Evolutionary conservation across 345 rosid genomes (phyloP).

Genomic region (Gossypium raimondii): DNA sequence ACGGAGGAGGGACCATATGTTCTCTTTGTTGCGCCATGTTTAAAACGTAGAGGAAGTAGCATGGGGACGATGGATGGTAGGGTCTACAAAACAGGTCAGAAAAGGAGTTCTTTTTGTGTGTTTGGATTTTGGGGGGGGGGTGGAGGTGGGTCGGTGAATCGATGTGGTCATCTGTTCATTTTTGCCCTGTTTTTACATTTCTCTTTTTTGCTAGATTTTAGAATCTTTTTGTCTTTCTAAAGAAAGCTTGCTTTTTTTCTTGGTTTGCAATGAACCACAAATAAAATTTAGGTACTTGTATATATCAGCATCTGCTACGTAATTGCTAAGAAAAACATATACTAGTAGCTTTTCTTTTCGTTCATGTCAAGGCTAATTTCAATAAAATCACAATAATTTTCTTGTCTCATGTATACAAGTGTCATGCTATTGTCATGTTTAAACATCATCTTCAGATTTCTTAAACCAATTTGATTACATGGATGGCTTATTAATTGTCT

Average conservation of each 20-base stretch:
- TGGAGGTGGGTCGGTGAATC: neutral
- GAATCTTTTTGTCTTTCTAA: neutral
- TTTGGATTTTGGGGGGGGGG: neutral
- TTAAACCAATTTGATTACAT: neutral
- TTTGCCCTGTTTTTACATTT: neutral
- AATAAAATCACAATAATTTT: neutral
- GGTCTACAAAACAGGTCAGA: neutral
- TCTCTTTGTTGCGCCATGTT: constrained; percentile 8
- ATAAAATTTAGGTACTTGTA: neutral
- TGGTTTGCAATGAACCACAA: neutral
- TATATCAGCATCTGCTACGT: neutral
- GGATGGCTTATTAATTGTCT: neutral
- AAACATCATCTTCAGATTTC: neutral
- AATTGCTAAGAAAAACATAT: neutral
- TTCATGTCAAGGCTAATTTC: neutral
- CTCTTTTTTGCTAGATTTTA: neutral
- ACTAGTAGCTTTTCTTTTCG: neutral
- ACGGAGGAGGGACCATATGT: neutral
- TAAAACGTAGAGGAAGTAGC: neutral
- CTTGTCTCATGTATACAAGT: neutral
- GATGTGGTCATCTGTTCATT: neutral
- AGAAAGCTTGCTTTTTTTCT: neutral
- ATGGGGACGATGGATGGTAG: neutral
- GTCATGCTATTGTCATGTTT: neutral
- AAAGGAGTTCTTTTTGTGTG: neutral